Conservation (phyloP, 2,329 filamentous ascomycete species). For the Fusarium denticulatum region DNA sequence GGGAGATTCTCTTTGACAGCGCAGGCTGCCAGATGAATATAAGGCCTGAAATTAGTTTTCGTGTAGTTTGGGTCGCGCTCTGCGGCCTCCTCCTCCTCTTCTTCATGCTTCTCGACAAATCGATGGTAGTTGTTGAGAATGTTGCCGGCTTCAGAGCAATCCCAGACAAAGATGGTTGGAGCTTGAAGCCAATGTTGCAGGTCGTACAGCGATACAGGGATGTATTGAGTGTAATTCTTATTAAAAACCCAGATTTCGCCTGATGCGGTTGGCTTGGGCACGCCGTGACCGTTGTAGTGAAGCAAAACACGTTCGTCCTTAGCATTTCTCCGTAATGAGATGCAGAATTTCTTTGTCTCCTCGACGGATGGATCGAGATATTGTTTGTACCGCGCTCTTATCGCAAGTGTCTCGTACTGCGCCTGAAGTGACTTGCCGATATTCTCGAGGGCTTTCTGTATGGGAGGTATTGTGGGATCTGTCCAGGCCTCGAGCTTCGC, state of each 20-base stretch:
- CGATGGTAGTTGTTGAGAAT: conserved; percentile 95
- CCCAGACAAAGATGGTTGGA: conserved; percentile 96
- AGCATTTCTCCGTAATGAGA: conserved; percentile 87
- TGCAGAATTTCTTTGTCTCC: conserved; percentile 96
- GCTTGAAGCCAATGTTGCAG: conserved; percentile 95
- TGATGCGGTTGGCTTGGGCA: conserved; percentile 92
- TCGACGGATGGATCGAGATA: conserved; percentile 96
- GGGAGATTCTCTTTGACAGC: conserved; percentile 90
- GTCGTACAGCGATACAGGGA: conserved; percentile 94
- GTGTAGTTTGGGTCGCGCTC: conserved; percentile 84
- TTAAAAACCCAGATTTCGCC: conserved; percentile 99
- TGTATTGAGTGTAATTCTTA: conserved; percentile 98
- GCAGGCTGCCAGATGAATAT: conserved; percentile 93
- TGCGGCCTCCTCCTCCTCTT: conserved; percentile 81
- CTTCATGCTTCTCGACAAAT: conserved; percentile 93
- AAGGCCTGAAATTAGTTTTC: conserved; percentile 74
- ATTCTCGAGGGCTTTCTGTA: conserved; percentile 87
- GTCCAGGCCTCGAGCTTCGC: conserved; percentile 97
- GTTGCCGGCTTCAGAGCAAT: conserved; percentile 95
- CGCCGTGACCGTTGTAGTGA: conserved; percentile 98
- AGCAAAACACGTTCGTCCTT: conserved; percentile 97
- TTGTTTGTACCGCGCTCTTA: conserved; percentile 97
- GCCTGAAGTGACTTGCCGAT: conserved; percentile 96
- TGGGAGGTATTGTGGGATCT: conserved; percentile 83
- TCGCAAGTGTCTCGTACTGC: conserved; percentile 94